Base-by-base conservation (phyloP, 2,329 filamentous ascomycete species). In the Plenodomus tracheiphilus region DNA sequence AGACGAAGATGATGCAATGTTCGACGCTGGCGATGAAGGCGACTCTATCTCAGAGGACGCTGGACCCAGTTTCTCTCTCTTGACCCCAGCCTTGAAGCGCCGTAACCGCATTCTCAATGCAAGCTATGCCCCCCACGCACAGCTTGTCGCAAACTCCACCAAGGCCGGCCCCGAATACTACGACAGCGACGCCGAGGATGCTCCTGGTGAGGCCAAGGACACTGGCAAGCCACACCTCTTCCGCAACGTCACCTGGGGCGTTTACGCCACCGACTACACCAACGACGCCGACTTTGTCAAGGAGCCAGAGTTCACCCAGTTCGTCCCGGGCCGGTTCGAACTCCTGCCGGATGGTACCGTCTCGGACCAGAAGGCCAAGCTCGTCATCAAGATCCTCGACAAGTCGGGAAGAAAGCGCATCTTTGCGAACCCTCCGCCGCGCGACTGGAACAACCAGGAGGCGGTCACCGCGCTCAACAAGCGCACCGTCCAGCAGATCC, bases 401-500 rank as follows among this genome's bases (percentile, higher is more conserved):
- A 56, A 51, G 13, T 39, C 48, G 6, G 56, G 59, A 18, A 51
- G 53, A 8, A 57, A 58, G 41, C 52, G 56, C 17, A 57, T 67
- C 52, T 65, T 65, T 46, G 39, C 49, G 8, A 68, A 67, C 32
- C 65, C 60, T 1, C 64, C 65, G 0, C 65, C 65, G 1, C 61
- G 56, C 35, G 58, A 66, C 42, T 68, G 65, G 64, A 54, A 47
- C 21, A 43, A 56, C 37, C 64, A 68, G 37, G 55, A 54, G 13
- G 64, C 61, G 20, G 58, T 65, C 39, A 60, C 59, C 1, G 49
- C 51, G 15, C 61, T 67, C 18, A 68, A 67, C 49, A 68, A 68
- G 56, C 64, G 64, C 41, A 58, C 58, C 19, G 60, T 61, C 3
- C 64, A 68, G 51, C 64, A 68, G 43, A 64, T 67, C n/a, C 64